These are phyloP conservation scores for Raphanus raphanistrum DNA, from an alignment of 345 rosid species.

Conservation along the genomic window DNA sequence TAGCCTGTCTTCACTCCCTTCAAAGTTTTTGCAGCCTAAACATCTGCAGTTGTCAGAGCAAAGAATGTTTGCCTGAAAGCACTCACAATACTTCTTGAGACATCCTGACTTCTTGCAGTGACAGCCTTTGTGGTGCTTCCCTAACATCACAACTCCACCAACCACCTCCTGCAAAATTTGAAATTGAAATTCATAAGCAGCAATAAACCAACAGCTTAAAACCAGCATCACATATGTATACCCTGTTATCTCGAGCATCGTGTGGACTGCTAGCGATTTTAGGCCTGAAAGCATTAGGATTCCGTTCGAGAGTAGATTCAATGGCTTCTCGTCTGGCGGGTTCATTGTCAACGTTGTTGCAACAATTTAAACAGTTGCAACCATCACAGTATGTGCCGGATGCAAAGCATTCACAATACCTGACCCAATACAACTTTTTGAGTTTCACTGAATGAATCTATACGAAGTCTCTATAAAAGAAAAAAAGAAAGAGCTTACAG, in stretches of 20 bases:
- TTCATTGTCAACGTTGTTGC: conserved; percentile 89
- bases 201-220: neutral
- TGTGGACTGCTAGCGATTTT: conserved; percentile 96
- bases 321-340: conserved; percentile 84
- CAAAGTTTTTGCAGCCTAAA: conserved; percentile 96
- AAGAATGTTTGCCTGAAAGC: conserved; percentile 95
- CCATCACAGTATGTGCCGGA: conserved; percentile 96
- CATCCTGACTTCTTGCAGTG: conserved; percentile 99
- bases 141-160: conserved; percentile 66
- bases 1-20: conserved; percentile 94
- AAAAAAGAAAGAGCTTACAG: conserved; percentile 55
- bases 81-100: conserved; percentile 98
- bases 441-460: neutral
- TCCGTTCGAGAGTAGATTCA: conserved; percentile 88
- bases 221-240: conserved; percentile 32
- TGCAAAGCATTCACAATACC: conserved; percentile 99
- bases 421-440: conserved; percentile 28
- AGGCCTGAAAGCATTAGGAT: conserved; percentile 98
- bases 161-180: conserved; percentile 62
- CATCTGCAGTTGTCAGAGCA: conserved; percentile 99
- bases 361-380: conserved; percentile 92
- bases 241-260: conserved; percentile 67
- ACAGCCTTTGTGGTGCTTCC: conserved; percentile 96
- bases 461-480: neutral
- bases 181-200: neutral